Evolutionary conservation across 2,329 filamentous ascomycete genomes (phyloP), one percentile per base, ranked within the genome.

Genomic region (Byssoonygena ceratinophila): DNA sequence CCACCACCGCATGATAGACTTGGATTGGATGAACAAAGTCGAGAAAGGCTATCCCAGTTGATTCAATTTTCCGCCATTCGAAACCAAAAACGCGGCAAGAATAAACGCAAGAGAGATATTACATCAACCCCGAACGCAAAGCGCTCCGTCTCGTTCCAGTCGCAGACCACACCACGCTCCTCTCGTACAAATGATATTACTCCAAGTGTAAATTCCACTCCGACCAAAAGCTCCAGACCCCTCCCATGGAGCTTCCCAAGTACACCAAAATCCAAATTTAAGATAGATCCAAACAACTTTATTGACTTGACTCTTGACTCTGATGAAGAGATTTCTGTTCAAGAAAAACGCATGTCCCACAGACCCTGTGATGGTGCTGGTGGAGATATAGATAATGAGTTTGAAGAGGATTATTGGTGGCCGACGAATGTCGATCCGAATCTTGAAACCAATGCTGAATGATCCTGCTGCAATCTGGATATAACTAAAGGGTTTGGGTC

Each of bases 371-470:
- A 4, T 29, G 27, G 9, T 4, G 27, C 12, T 23, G 29, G 25
- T 43, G n/a, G n/a, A 43, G 12, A 36, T 22, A 25, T 34, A 27
- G 16, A 34, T 12, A 31, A 32, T 11, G 46, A 53, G 14, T 29
- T 54, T 18, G 55, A 58, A 39, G 56, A 58, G 44, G 56, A 58
- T 34, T 36, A 55, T 40, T 58, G 56, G 56, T 58, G 56, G 56
- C 56, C 56, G 4, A 20, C 44, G 2, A 50, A 57, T 53, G 48
- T 55, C 14, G 50, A 57, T 31, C 43, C 56, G 25, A 58, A 58
- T 53, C 43, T 58, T 29, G 31, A 25, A 20, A n/a, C 16, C 9
- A 44, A 44, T n/a, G n/a, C n/a, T n/a, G n/a, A n/a, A n/a, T n/a
- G n/a, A n/a, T n/a, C n/a, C n/a, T n/a, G n/a, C n/a, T n/a, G n/a